phyloP scores from a whole-genome alignment of 1,284 basidiomycete species.

The Laetiporus sulphureus region DNA sequence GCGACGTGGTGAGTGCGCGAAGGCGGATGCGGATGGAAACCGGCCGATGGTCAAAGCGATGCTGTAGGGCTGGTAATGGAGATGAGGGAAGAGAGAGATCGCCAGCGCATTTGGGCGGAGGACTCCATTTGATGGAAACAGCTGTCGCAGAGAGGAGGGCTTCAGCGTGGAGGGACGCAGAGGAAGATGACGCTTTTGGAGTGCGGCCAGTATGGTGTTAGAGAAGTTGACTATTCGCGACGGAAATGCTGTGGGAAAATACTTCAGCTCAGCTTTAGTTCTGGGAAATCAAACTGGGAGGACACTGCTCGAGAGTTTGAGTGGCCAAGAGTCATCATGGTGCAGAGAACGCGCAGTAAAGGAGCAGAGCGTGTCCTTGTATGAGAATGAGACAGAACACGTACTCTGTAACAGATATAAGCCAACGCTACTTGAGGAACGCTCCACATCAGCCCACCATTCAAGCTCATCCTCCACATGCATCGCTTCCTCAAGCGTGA shows the following conservation, averaged over 20 bases:
- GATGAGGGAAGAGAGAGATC: slow-evolving; percentile 59
- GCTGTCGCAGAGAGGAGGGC: slow-evolving; percentile 40
- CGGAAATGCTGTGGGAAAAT: slow-evolving; percentile 44
- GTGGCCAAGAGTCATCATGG: too few relatives aligned
- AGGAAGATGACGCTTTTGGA: slow-evolving; percentile 42
- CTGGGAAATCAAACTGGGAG: neutral
- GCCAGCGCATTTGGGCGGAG: slow-evolving; percentile 42
- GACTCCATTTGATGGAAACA: slow-evolving; percentile 39
- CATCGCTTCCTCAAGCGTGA: slow-evolving; percentile 53
- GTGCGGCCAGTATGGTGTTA: slow-evolving; percentile 35
- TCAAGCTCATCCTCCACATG: slow-evolving; percentile 63
- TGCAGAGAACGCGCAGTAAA: neutral
- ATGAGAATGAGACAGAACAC: slow-evolving; percentile 26
- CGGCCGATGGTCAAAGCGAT: slow-evolving; percentile 15
- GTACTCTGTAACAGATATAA: slow-evolving; percentile 65
- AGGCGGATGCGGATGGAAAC: slow-evolving; percentile 11
- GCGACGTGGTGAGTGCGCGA: slow-evolving; percentile 7
- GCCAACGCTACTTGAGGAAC: slow-evolving; percentile 42
- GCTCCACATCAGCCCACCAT: slow-evolving; percentile 68
- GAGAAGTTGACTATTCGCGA: slow-evolving; percentile 39
- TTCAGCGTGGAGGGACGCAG: slow-evolving; percentile 42
- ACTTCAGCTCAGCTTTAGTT: slow-evolving; percentile 4
- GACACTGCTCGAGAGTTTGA: neutral
- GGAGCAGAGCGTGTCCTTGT: neutral
- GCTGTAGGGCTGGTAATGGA: slow-evolving; percentile 29